Conservation (phyloP, 1,284 basidiomycete species). For the Omphalotus olearius region DNA sequence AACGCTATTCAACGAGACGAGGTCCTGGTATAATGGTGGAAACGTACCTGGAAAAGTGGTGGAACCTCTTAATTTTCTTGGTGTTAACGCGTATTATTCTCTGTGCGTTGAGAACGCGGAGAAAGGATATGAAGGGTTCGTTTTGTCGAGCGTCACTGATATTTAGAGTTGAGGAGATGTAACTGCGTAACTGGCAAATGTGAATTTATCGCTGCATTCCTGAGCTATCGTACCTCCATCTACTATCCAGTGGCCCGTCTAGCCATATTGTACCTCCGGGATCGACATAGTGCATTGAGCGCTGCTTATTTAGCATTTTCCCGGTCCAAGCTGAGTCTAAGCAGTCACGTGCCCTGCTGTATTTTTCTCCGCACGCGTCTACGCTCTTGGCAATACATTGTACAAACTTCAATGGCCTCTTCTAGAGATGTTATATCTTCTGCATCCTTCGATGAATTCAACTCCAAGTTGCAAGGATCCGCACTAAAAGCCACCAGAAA, state of each 20-base stretch:
- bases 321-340: no score
- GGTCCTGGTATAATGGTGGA: slow-evolving; percentile 6
- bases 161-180: no score
- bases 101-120: slow-evolving; percentile 16
- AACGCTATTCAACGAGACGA: not conserved
- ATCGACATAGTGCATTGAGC: no score
- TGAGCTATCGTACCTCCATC: no score
- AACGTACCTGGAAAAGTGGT: slow-evolving; percentile 13
- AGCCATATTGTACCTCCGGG: no score
- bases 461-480: slow-evolving; percentile 48
- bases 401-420: not conserved
- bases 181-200: no score
- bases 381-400: not conserved
- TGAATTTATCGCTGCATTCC: no score
- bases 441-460: slow-evolving; percentile 32
- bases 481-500: slow-evolving; percentile 60
- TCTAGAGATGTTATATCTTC: slow-evolving; percentile 9
- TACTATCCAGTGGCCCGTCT: no score
- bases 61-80: slow-evolving; percentile 21
- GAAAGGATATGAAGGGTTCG: slow-evolving; percentile 21
- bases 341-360: not conserved
- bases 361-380: not conserved
- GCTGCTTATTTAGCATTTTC: no score
- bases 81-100: slow-evolving; percentile 16
- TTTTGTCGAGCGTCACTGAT: slow-evolving; percentile 2